Evolutionary conservation across 2,329 filamentous ascomycete species (phyloP), one percentile per base, ranked within the genome.

Genomic region (Penicillium olsonii): DNA sequence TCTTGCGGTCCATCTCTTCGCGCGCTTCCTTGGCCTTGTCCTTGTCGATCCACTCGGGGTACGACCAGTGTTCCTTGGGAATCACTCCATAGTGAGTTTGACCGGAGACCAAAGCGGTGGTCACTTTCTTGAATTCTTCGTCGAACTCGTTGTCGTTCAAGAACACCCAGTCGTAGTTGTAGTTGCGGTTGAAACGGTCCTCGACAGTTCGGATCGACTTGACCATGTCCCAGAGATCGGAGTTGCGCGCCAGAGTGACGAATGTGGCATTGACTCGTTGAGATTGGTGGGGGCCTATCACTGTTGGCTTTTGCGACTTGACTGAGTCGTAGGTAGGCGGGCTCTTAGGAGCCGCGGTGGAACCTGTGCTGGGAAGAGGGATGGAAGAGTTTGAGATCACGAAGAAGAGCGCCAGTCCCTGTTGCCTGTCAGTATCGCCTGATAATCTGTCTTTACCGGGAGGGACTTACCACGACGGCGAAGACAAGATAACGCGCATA

Each of bases 81-180:
- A 99, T 97, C 69, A 87, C 79, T 69, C 92, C 94, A 69, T 96
- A 99, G 70, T 88, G 84, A 38, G 94, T 92, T 62, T 84, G 95
- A 49, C 94, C 94, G 11, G 92, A 97, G n/a, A 95, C 88, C 31
- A 99, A 82, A 1, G 90, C 86, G 4, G 82, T 82, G 4, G 94
- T 99, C 58, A 97, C 81, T 73, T 90, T 92, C 74, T 92, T 97
- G 81, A 99, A 99, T 9, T 84, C 85, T 3, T 90, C 88, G 68
- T 96, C 88, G 66, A 99, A 99, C 0, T 91, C 89, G 70, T 92
- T 84, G 69, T 99, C 94, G 74, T 99, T 99, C 54, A 99, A 78
- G 77, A 99, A 99, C 45, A 99, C 92, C 95, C 95, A 99, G 70
- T 97, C 92, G 75, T 99, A 99, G 78, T 95, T 87, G 78, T 88